Evolutionary conservation across 2,329 filamentous ascomycete genomes (phyloP).

Genomic region (Stromatinia cepivora): DNA sequence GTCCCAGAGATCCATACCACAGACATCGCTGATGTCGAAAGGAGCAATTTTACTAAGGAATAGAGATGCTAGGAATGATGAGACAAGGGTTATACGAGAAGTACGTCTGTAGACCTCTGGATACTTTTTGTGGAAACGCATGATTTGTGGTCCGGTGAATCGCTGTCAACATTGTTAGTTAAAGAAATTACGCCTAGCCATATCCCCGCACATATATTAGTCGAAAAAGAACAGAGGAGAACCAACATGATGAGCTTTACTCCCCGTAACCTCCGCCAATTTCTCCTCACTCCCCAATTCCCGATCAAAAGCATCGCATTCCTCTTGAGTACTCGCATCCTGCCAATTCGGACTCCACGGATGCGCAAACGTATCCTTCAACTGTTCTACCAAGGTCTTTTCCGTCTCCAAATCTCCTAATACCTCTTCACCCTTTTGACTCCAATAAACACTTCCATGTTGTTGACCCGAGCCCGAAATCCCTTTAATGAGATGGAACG

Average conservation of each 20-base stretch:
- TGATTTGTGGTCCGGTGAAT: constrained; percentile 96
- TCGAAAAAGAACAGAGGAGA: neutral
- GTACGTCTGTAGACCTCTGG: constrained; percentile 81
- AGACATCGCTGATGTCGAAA: constrained; percentile 91
- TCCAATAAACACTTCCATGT: constrained; percentile 97
- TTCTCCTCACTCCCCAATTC: constrained; percentile 64
- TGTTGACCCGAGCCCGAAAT: constrained; percentile 94
- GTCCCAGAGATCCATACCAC: constrained; percentile 97
- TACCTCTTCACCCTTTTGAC: constrained; percentile 62
- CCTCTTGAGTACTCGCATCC: constrained; percentile 87
- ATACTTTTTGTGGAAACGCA: constrained; percentile 78
- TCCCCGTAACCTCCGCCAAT: constrained; percentile 80
- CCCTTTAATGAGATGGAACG: constrained; percentile 73
- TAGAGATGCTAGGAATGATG: constrained; percentile 89
- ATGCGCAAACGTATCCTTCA: constrained; percentile 71
- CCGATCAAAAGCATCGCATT: constrained; percentile 86
- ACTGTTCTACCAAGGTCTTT: constrained; percentile 69
- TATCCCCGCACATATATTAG: neutral
- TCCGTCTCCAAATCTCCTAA: constrained; percentile 61
- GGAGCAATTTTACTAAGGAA: constrained; percentile 84
- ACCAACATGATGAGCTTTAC: constrained; percentile 88
- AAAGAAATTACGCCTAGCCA: neutral
- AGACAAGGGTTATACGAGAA: constrained; percentile 85
- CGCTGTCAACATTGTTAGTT: constrained; percentile 53
- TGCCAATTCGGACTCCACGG: constrained; percentile 96